Base-by-base conservation (phyloP, 495 filamentous ascomycete species). In the Talaromyces wortmannii region DNA sequence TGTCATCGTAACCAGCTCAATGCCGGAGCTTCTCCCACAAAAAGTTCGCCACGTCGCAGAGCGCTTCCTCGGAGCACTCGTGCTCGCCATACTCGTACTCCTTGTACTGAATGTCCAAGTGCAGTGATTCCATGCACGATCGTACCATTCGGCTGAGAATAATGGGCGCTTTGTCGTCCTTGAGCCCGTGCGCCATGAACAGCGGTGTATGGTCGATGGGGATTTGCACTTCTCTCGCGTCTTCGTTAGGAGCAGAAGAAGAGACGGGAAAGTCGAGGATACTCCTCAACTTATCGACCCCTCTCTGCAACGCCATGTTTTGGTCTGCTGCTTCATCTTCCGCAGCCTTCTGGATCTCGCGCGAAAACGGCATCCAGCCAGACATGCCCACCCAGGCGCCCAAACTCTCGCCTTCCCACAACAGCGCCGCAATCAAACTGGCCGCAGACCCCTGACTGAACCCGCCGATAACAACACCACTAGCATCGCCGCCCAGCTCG, bases 401-500 rank as follows among this genome's bases (percentile, higher is more conserved):
- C 10, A 31, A 60, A 10, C 10, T 11, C 4, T 52, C 18, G 7
- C n/a, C 30, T 46, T 23, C 29, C 31, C 0, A 55, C 68, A 45
- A 17, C 12, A 52, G 29, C 11, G n/a, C 33, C 31, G 50, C 40
- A 16, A 52, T 16, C 13, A 80, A 59, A 5, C 68, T 63, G 5
- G 72, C 74, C 5, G 83, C 83, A 57, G 76, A 83, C 2, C 81
- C 81, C 55, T 83, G 81, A 52, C 82, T 81, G 36, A 83, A 54
- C 0, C 80, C 80, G 42, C 75, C 77, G 6, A 84, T 55, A 0
- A 82, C 70, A 2, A 83, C 60, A 55, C 75, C 78, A 51, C 58
- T 33, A n/a, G 50, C 50, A 52, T 52, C 33, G 10, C 58, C 53
- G 11, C 42, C 73, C 3, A 82, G 59, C 0, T 64, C 16, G 0